phyloP scores from a whole-genome alignment of 2,329 filamentous ascomycete species.

The Mariannaea elegans region DNA sequence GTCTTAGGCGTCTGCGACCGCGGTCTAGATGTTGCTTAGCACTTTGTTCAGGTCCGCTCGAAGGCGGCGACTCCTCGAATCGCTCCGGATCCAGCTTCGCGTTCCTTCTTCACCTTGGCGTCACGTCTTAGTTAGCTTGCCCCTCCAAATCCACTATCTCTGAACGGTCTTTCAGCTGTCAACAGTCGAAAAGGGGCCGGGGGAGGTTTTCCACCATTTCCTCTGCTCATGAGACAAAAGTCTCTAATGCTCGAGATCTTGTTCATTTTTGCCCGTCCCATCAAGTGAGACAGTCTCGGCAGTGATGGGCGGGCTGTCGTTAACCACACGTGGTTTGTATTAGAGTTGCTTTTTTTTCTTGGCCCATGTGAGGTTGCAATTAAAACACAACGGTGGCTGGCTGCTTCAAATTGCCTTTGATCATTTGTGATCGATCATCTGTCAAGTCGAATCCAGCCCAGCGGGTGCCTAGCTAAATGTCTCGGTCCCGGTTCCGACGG shows the following conservation, averaged over 20 bases:
- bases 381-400: neutral
- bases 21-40: constrained; percentile 15
- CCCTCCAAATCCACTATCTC: no score
- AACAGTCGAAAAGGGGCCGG: no score
- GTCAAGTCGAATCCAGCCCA: neutral
- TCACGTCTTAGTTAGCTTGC: no score
- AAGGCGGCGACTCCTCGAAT: neutral
- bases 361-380: neutral
- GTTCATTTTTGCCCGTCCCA: no score
- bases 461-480: neutral
- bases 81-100: constrained; percentile 22
- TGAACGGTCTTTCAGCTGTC: no score
- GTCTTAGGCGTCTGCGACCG: neutral
- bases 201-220: no score
- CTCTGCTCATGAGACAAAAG: neutral
- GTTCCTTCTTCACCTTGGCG: no score
- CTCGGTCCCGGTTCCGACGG: neutral
- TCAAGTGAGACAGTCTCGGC: constrained; percentile 6
- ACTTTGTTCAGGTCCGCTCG: neutral
- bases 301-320: constrained; percentile 3
- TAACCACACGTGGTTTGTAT: constrained; percentile 4
- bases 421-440: neutral
- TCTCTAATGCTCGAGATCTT: no score
- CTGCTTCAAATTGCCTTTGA: neutral
- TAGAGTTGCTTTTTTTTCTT: neutral